phyloP scores from a whole-genome alignment of 2,329 filamentous ascomycete species.

The Arthrobotrys sinensis region DNA sequence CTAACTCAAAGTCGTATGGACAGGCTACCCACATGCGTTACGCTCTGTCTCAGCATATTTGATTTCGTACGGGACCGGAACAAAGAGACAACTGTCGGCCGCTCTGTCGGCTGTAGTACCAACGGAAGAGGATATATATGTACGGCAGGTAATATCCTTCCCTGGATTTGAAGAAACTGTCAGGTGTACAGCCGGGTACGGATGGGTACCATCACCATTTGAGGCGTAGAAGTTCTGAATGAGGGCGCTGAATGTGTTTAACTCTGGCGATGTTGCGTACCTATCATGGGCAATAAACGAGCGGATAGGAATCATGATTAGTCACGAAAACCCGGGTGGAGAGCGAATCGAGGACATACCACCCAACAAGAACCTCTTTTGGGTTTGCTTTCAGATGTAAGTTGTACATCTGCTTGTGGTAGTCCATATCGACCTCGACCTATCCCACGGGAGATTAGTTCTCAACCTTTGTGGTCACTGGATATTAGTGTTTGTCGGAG shows the following conservation, averaged over 20 bases:
- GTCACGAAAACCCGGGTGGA: neutral
- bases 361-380: conserved; percentile 93
- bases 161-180: conserved; percentile 93
- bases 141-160: conserved; percentile 87
- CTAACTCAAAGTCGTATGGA: neutral
- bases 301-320: neutral
- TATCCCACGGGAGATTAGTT: neutral
- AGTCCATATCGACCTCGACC: conserved; percentile 99
- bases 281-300: conserved; percentile 28
- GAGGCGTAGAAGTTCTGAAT: conserved; percentile 99
- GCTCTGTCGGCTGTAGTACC: conserved; percentile 95
- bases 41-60: conserved; percentile 86
- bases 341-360: conserved; percentile 69
- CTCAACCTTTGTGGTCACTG: neutral
- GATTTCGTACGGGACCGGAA: conserved; percentile 95
- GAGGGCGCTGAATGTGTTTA: conserved; percentile 98
- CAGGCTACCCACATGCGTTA: conserved; percentile 69
- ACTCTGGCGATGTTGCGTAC: conserved; percentile 94
- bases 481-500: neutral
- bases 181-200: conserved; percentile 96
- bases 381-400: conserved; percentile 94
- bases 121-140: conserved; percentile 95
- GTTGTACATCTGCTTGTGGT: conserved; percentile 99
- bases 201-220: conserved; percentile 96
- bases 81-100: conserved; percentile 96